phyloP scores from a whole-genome alignment of 106 monocot genomes.

The Dendrobium nobile region DNA sequence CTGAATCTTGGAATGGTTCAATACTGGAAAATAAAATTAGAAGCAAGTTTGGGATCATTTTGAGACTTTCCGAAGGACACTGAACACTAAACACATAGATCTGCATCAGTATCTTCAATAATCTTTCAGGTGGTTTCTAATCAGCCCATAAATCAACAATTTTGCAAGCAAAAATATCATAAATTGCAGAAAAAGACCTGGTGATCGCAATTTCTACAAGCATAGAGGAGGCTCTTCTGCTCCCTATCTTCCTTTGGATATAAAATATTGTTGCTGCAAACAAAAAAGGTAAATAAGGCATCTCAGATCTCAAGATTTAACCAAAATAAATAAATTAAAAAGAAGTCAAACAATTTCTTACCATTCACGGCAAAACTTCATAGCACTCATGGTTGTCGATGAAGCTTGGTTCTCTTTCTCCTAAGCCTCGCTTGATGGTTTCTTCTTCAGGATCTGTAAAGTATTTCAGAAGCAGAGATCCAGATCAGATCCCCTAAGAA shows the following conservation, averaged over 20 bases:
- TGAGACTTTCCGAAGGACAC: too few relatives aligned
- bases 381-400: background rate
- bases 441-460: background rate
- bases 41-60: too few relatives aligned
- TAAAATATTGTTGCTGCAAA: constrained; percentile 1
- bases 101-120: too few relatives aligned
- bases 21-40: too few relatives aligned
- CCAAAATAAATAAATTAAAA: background rate
- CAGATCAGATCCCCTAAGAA: background rate
- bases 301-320: background rate
- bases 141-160: too few relatives aligned
- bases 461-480: too few relatives aligned
- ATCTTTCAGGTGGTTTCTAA: too few relatives aligned
- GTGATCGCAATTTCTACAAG: constrained; percentile 25
- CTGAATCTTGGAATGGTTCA: too few relatives aligned
- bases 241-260: constrained; percentile 5
- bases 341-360: background rate
- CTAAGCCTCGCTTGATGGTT: background rate
- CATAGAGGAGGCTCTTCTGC: constrained; percentile 21
- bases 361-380: constrained; percentile 10
- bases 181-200: constrained; percentile 11
- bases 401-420: background rate
- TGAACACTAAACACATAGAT: too few relatives aligned
- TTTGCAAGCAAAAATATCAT: too few relatives aligned
- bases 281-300: background rate